These are phyloP conservation scores for Chenopodium album DNA, from an alignment of 148 eudicot species.

Conservation along the genomic window DNA sequence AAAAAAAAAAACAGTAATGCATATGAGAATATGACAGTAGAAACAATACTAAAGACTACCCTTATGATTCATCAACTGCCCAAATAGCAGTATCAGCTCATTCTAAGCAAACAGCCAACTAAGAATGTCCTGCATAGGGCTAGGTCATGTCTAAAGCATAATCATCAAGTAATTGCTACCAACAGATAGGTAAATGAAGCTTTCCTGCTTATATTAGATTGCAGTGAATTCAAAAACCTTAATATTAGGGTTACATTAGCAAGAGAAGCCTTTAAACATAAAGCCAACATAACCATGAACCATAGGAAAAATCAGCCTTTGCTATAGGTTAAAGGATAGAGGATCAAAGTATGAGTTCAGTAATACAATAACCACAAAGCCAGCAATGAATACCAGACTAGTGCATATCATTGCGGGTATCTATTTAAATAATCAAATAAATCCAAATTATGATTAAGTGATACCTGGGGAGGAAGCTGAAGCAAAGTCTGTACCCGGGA, in stretches of 20 bases:
- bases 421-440: not conserved
- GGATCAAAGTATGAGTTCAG: not conserved
- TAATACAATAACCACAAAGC: not conserved
- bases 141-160: not conserved
- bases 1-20: conserved; percentile 10
- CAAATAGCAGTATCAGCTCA: too few relatives aligned
- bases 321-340: not conserved
- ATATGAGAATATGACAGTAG: conserved; percentile 6
- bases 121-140: not conserved
- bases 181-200: not conserved
- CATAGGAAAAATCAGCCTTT: not conserved
- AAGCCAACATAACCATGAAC: not conserved
- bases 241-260: not conserved
- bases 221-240: not conserved
- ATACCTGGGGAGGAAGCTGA: conserved; percentile 21
- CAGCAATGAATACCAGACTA: too few relatives aligned
- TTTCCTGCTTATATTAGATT: not conserved
- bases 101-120: not conserved
- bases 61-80: not conserved
- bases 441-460: not conserved
- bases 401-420: not conserved
- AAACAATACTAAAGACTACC: not conserved
- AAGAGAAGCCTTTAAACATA: not conserved
- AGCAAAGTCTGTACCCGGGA: conserved; percentile 20
- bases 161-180: not conserved